Percentiles rank a stretch among this genome's conserved stretches.
Evolutionary conservation across 352 stramenopile species (phyloP).

Genomic region (Phytopythium delawarense): DNA sequence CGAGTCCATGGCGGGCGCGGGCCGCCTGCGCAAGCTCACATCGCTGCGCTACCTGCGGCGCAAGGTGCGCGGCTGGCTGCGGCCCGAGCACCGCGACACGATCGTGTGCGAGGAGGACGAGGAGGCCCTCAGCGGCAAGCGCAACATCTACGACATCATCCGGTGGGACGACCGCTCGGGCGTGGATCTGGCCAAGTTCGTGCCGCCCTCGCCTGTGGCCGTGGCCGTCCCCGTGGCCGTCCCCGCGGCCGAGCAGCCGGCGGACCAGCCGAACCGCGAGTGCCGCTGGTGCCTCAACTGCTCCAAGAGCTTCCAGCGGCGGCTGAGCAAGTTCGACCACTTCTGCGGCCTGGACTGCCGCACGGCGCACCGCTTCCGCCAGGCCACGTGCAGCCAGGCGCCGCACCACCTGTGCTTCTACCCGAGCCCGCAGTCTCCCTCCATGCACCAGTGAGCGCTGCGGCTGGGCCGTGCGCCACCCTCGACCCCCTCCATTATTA

Average conservation of each 20-base stretch:
- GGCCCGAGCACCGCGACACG: conserved; percentile 49
- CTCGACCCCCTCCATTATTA: not conserved
- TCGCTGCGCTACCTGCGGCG: conserved; percentile 51
- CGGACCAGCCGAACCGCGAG: conserved; percentile 46
- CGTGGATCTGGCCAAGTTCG: conserved; percentile 21
- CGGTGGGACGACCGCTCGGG: conserved; percentile 26
- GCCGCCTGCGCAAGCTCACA: conserved; percentile 49
- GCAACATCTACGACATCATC: conserved; percentile 53
- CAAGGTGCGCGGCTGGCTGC: conserved; percentile 54
- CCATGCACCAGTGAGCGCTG: conserved; percentile 7
- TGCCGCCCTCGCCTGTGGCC: conserved; percentile 8
- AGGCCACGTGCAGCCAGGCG: conserved; percentile 31
- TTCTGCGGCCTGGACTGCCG: conserved; percentile 56
- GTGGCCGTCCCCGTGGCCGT: not conserved
- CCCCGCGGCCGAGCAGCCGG: conserved; percentile 1
- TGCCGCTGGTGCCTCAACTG: conserved; percentile 78
- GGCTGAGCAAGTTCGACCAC: conserved; percentile 59
- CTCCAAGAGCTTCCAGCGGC: conserved; percentile 69
- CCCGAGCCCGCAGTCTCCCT: conserved; percentile 12
- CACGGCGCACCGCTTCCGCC: conserved; percentile 23
- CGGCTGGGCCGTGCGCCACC: too few species aligned
- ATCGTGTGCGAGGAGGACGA: conserved; percentile 60
- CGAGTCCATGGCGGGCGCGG: conserved; percentile 21
- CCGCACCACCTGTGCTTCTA: conserved; percentile 18
- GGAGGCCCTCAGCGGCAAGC: conserved; percentile 19